phyloP scores from a whole-genome alignment of 805 yeast species.

The Lipomyces oligophaga region DNA sequence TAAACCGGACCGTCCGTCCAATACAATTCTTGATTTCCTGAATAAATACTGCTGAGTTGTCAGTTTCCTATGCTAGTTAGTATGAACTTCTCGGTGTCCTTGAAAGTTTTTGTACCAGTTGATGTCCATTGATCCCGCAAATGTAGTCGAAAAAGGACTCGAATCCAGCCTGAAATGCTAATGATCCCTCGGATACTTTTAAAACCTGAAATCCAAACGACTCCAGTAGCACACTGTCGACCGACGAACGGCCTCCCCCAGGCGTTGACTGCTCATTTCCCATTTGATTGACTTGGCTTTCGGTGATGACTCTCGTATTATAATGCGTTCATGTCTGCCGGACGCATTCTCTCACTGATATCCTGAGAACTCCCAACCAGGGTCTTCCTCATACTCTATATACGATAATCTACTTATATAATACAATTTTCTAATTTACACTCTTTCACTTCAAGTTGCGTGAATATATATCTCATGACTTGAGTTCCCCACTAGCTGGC shows the following conservation, averaged over 20 bases:
- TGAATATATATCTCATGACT: no score
- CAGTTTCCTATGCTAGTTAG: slow-evolving; percentile 24
- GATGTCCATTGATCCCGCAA: slow-evolving; percentile 72
- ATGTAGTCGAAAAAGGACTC: slow-evolving; percentile 88
- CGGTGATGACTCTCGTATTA: no score
- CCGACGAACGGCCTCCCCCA: slow-evolving; percentile 1
- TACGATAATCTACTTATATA: no score
- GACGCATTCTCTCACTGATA: background rate
- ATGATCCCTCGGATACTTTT: slow-evolving; percentile 46
- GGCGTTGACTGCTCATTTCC: slow-evolving; percentile 26
- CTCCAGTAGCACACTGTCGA: slow-evolving; percentile 4
- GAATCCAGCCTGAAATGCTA: slow-evolving; percentile 52
- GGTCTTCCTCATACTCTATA: no score
- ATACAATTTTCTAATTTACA: no score
- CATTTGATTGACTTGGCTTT: slow-evolving; percentile 3
- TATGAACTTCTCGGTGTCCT: no score
- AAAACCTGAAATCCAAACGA: slow-evolving; percentile 57
- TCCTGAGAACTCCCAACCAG: no score
- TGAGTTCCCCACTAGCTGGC: no score
- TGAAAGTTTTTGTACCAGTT: no score
- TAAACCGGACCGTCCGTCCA: slow-evolving; percentile 24
- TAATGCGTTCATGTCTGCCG: background rate
- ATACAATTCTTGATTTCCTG: slow-evolving; percentile 24
- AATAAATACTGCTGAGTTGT: slow-evolving; percentile 13
- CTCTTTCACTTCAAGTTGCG: no score